Evolutionary conservation across 2,329 filamentous ascomycete genomes (phyloP).

Genomic region (Fusarium guadeloupense): DNA sequence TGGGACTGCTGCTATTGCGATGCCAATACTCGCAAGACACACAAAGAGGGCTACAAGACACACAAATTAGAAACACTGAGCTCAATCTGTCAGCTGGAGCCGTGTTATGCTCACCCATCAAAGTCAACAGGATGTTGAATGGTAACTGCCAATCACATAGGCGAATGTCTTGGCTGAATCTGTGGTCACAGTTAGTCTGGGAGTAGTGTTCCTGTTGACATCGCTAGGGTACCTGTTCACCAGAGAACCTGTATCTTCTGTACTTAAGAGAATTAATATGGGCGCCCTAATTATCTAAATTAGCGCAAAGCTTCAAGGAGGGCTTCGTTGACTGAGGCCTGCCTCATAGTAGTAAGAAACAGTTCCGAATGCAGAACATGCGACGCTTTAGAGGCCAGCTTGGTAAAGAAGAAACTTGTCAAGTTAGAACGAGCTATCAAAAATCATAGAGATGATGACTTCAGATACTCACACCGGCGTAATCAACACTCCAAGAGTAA

Average conservation of each 20-base stretch:
- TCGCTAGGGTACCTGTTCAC: background rate
- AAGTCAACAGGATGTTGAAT: background rate
- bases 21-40: background rate
- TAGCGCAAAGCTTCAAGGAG: background rate
- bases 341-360: background rate
- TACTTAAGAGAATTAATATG: background rate
- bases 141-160: constrained; percentile 5
- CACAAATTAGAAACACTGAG: too few species aligned
- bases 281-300: background rate
- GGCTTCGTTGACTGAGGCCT: too few species aligned
- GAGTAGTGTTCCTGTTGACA: background rate
- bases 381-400: background rate
- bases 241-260: background rate
- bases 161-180: constrained; percentile 1
- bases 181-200: background rate
- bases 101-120: background rate
- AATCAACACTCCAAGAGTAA: background rate
- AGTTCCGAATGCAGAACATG: background rate
- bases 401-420: background rate
- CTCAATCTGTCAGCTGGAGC: background rate
- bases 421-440: background rate
- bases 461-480: background rate
- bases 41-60: background rate
- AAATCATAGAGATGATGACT: too few species aligned
- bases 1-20: background rate